Base-by-base conservation (phyloP, 768 basidiomycete genomes). In the Boletus reticuloceps region DNA sequence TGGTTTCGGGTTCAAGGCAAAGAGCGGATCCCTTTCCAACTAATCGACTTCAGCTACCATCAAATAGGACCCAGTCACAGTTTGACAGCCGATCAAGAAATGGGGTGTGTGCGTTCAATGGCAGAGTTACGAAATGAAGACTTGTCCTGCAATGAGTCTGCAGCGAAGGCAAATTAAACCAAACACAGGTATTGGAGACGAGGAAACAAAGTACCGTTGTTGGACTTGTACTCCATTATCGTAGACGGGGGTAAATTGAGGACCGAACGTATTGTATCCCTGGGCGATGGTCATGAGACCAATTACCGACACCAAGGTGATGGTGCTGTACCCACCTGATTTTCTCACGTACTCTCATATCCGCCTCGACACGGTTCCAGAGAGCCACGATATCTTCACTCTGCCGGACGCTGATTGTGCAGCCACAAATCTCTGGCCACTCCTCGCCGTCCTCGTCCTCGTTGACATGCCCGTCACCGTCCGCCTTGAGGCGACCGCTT, bases 201-300 rank as follows among this genome's bases (percentile, higher is more conserved):
- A 29, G 7, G 1, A 36, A 38, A 47, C 5, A 49, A 51, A 22
- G 41, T 54, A 88, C 91, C 91, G 58, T 89, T 93, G 72, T 96
- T 96, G 11, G 92, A 89, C 69, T 96, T 95, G 72, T 97, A 98
- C 69, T 98, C 94, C 85, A 96, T 90, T 57, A 86, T 80, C 1
- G 93, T 95, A 19, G 82, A 76, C 2, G 83, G 65, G 13, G 94
- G 87, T 16, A 98, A 78, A 67, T 84, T 82, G 45, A 98, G 79
- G 14, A 92, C 84, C 62, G 74, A 73, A 45, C 88, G 81, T 60
- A 98, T 83, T 3, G 86, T 88, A 63, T 94, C 92, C 69, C 94
- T 95, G 59, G 39, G 29, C 16, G 17, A 39, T 37, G 40, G 46
- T 59, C 45, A 53, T 47, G 34, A 46, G 53, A 34, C 22, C 37